These are phyloP conservation scores for Salicornia ramosissima DNA, from an alignment of 148 eudicot species.

Conservation along the genomic window DNA sequence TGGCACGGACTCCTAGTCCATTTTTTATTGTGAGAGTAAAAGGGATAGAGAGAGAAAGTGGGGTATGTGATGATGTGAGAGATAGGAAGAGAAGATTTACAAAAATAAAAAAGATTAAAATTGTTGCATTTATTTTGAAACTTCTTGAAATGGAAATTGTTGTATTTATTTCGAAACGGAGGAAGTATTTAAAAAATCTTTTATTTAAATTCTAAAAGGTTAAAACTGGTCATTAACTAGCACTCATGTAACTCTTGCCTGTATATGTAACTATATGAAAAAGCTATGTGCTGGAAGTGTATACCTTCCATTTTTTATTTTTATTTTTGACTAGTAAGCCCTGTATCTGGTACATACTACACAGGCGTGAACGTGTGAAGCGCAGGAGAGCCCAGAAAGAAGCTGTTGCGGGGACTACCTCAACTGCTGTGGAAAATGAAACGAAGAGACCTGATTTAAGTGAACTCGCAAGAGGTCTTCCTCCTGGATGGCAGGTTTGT, in stretches of 20 bases:
- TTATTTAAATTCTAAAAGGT: neutral
- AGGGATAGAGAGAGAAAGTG: no score
- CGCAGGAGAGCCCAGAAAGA: slow-evolving; percentile 69
- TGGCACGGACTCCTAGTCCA: no score
- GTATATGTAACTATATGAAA: neutral
- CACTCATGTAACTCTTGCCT: neutral
- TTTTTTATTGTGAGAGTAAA: no score
- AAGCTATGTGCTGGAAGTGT: neutral
- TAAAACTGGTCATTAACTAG: slow-evolving; percentile 3
- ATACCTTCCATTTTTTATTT: neutral
- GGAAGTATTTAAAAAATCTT: no score
- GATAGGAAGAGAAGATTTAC: no score
- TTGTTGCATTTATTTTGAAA: no score
- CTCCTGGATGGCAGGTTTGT: slow-evolving; percentile 90
- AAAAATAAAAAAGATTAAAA: no score
- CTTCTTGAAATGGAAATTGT: no score
- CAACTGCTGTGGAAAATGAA: slow-evolving; percentile 30
- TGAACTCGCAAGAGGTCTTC: slow-evolving; percentile 63
- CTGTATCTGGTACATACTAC: slow-evolving; percentile 16
- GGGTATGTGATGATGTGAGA: no score
- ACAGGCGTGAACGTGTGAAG: slow-evolving; percentile 96
- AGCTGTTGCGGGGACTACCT: slow-evolving; percentile 34
- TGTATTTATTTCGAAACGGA: no score
- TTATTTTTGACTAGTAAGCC: neutral
- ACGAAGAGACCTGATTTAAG: slow-evolving; percentile 56